Evolutionary conservation across 2,329 filamentous ascomycete species (phyloP).

Genomic region (Ceratocystis colombiana): DNA sequence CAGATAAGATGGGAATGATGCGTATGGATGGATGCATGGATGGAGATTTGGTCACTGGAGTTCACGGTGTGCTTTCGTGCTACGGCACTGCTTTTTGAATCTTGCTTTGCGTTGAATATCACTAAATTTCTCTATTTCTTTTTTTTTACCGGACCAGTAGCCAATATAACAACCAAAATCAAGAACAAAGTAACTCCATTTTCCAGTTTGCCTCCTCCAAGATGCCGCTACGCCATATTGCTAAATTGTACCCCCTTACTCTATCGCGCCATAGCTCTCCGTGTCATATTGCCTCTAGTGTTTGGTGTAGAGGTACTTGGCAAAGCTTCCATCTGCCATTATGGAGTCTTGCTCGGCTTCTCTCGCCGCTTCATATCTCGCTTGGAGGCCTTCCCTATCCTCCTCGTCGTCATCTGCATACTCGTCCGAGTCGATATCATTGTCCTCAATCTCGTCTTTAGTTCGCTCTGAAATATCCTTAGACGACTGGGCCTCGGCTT

Average conservation of each 20-base stretch:
- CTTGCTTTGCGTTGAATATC: conserved; percentile 13
- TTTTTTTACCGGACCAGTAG: neutral
- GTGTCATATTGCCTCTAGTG: conserved; percentile 26
- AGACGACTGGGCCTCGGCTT: conserved; percentile 25
- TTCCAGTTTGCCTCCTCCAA: neutral
- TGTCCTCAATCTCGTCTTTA: conserved; percentile 42
- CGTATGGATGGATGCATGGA: neutral
- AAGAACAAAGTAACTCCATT: neutral
- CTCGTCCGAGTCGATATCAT: conserved; percentile 50
- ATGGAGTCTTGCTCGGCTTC: conserved; percentile 45
- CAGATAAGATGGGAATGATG: conserved; percentile 10
- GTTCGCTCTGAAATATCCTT: conserved; percentile 38
- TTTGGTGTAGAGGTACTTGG: conserved; percentile 47
- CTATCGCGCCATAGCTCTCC: neutral
- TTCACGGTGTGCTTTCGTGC: conserved; percentile 7
- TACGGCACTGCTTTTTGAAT: conserved; percentile 1
- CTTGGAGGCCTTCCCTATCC: conserved; percentile 57
- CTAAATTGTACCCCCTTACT: neutral
- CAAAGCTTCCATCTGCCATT: conserved; percentile 50
- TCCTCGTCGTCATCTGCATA: conserved; percentile 50
- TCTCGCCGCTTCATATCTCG: conserved; percentile 68
- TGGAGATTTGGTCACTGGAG: conserved; percentile 8
- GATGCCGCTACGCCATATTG: neutral
- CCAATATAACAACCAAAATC: neutral
- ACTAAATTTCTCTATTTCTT: conserved; percentile 1